phyloP scores from a whole-genome alignment of 495 filamentous ascomycete species.

The Chaetomium cochliodes region DNA sequence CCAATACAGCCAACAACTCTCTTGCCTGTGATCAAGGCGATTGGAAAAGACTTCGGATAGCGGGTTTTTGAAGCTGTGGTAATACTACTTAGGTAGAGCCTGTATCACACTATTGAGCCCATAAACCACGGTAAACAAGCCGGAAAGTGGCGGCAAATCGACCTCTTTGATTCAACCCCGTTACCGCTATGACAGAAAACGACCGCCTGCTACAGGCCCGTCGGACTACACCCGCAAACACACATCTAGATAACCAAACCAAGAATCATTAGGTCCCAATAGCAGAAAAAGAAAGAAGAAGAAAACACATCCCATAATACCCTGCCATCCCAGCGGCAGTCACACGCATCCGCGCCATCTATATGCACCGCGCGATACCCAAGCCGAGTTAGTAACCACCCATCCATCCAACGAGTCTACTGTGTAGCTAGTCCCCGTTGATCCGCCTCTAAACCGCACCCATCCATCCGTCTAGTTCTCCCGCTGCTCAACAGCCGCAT shows the following conservation, averaged over 20 bases:
- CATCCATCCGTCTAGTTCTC: conserved; percentile 41
- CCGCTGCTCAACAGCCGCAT: conserved; percentile 45
- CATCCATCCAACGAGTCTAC: conserved; percentile 14
- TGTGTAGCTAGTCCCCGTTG: not conserved
- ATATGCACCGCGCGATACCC: conserved; percentile 30
- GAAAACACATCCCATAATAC: not conserved
- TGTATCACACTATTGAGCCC: not conserved
- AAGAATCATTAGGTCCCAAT: not conserved
- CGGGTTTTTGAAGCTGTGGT: not conserved
- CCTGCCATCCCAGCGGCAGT: not conserved
- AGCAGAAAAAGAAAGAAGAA: not conserved
- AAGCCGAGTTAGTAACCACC: conserved; percentile 14
- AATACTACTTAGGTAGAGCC: not conserved
- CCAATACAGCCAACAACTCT: not conserved
- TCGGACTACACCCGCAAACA: not conserved
- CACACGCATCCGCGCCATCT: conserved; percentile 32
- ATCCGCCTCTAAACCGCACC: not conserved
- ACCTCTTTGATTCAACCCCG: not conserved
- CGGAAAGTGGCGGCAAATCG: not conserved
- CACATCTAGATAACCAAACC: not conserved
- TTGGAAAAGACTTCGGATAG: not conserved
- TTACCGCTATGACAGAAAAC: not conserved
- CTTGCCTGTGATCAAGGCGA: not conserved
- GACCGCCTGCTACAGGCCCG: not conserved
- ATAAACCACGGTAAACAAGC: not conserved